Evolutionary conservation across 208 protist genomes (phyloP), one percentile per base, ranked within the genome.

Genomic region (Leptomonas pyrrhocoris): DNA sequence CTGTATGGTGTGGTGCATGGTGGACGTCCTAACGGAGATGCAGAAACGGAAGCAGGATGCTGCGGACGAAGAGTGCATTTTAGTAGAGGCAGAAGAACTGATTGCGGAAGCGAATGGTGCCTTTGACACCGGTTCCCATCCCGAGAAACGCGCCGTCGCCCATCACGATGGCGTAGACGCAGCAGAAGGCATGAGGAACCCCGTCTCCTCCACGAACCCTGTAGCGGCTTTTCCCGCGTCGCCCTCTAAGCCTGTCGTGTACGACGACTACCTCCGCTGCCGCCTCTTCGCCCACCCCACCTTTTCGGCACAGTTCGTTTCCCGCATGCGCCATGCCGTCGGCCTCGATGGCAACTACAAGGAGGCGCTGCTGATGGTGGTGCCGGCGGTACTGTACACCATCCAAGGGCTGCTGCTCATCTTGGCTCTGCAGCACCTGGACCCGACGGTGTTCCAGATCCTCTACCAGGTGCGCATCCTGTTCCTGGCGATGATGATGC

Each of bases 391-490:
- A 6, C 34, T 84, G 2, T 90, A 94, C 74, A 28, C 77, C 6
- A 23, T 88, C 3, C 86, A 94, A 58, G 88, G 88, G 23, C 73
- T 82, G 51, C 45, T 83, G 61, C 25, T 88, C 9, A 81, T 86
- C 40, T 13, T 85, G 15, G 75, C 86, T 5, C 70, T 88, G 21
- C 51, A 56, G 36, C 74, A 81, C 48, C 63, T 92, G 36, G 83
- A 89, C 65, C 70, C 86, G 34, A 79, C 82, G 27, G 53, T 86
- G 25, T 92, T 91, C 64, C 82, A 90, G 58, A 71, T 94, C 13
- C 61, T 77, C 42, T 88, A 83, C 58, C 86, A 92, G 57, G 56
- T 80, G 23, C 86, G 84, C 64, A 86, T 92, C 42, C 2, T 91
- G 19, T 78, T 83, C 21, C 81, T 79, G 19, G 86, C 82, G 1